phyloP scores from a whole-genome alignment of 495 filamentous ascomycete species.

The Penicillium mononematosum region DNA sequence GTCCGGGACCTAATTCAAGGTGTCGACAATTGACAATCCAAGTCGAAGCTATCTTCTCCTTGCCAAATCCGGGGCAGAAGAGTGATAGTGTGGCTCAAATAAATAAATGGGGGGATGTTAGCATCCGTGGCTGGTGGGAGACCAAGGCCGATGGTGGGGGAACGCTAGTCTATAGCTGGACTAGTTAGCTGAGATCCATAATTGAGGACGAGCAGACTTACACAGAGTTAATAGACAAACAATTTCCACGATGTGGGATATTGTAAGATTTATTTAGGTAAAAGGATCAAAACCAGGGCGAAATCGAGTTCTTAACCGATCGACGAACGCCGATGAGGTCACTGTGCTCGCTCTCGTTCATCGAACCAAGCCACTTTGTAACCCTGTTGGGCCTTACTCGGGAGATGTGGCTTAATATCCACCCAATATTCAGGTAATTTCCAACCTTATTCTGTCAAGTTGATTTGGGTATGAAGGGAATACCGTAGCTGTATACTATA shows the following conservation, averaged over 20 bases:
- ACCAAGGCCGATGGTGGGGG: constrained; percentile 3
- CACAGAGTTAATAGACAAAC: background rate
- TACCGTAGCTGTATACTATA: background rate
- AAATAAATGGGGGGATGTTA: background rate
- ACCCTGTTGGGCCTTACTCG: background rate
- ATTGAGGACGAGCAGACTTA: background rate
- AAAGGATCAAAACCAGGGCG: background rate
- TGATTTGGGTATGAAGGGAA: background rate
- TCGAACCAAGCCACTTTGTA: constrained; percentile 8
- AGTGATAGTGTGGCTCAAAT: constrained; percentile 3
- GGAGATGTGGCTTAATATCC: constrained; percentile 1
- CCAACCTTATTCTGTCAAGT: background rate
- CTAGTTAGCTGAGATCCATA: constrained; percentile 12
- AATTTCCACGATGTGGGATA: background rate
- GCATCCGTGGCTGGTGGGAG: background rate
- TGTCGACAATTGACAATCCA: background rate
- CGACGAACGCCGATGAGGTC: constrained; percentile 25
- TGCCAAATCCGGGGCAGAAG: background rate
- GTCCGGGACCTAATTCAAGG: background rate
- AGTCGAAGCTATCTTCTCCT: background rate
- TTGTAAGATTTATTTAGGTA: background rate
- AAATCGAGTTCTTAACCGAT: constrained; percentile 16
- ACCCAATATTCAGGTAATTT: background rate
- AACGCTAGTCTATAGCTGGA: constrained; percentile 24
- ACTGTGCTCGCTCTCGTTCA: constrained; percentile 11